Evolutionary conservation across 2,329 filamentous ascomycete species (phyloP).

Genomic region (Scytalidium lignicola): DNA sequence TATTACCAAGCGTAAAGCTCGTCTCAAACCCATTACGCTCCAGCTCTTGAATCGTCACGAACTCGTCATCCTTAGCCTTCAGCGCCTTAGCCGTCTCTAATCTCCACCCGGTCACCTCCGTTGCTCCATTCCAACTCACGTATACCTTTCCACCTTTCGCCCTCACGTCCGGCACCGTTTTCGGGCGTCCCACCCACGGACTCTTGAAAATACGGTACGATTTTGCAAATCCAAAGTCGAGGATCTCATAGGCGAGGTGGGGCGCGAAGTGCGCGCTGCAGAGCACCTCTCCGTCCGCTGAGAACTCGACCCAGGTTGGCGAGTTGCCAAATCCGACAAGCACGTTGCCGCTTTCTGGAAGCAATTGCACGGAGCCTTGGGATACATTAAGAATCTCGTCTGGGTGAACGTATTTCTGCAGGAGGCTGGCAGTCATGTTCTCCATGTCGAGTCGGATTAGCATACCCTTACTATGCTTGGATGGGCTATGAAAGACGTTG

Average conservation of each 20-base stretch:
- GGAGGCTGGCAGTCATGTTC: slow-evolving; percentile 37
- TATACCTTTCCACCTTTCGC: slow-evolving; percentile 19
- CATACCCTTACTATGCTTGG: slow-evolving; percentile 25
- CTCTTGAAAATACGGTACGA: slow-evolving; percentile 25
- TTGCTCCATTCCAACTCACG: slow-evolving; percentile 30
- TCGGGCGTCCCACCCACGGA: slow-evolving; percentile 22
- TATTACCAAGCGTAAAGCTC: slow-evolving; percentile 7
- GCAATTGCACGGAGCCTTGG: slow-evolving; percentile 38
- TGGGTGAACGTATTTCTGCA: slow-evolving; percentile 34
- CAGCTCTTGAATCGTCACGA: slow-evolving; percentile 7
- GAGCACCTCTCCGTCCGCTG: slow-evolving; percentile 32
- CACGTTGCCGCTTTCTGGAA: slow-evolving; percentile 38
- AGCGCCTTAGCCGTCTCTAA: slow-evolving; percentile 6
- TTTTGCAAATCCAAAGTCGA: slow-evolving; percentile 12
- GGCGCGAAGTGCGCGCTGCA: slow-evolving; percentile 37
- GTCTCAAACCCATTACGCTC: slow-evolving; percentile 13
- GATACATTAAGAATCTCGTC: slow-evolving; percentile 33
- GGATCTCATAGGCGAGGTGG: slow-evolving; percentile 18
- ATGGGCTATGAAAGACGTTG: slow-evolving; percentile 29
- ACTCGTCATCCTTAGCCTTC: slow-evolving; percentile 6
- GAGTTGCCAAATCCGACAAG: slow-evolving; percentile 46
- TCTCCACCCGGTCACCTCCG: slow-evolving; percentile 21
- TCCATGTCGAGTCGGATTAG: slow-evolving; percentile 33
- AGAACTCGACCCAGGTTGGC: slow-evolving; percentile 43
- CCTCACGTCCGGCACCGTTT: slow-evolving; percentile 18